Evolutionary conservation across 1,139 yeast species (phyloP).

Genomic region (Yamadazyma oceani): DNA sequence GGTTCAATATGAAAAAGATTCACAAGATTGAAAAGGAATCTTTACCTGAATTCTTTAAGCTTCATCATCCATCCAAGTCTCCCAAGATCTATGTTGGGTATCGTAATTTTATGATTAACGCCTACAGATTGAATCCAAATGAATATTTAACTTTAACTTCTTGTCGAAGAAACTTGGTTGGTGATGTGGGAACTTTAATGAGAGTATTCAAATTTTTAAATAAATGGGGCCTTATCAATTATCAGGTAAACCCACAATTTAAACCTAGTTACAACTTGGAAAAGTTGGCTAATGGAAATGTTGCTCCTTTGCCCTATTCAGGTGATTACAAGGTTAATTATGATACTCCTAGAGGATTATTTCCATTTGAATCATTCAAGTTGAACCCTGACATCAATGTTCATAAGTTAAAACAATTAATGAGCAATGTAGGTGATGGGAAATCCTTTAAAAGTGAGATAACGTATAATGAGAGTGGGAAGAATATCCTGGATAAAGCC

Average conservation of each 20-base stretch:
- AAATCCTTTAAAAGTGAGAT: not conserved
- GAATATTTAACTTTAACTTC: constrained; percentile 93
- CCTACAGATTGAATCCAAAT: constrained; percentile 88
- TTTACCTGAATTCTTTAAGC: constrained; percentile 85
- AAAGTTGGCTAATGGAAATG: constrained; percentile 50
- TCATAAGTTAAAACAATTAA: constrained; percentile 52
- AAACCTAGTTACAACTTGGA: constrained; percentile 65
- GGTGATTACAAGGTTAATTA: constrained; percentile 68
- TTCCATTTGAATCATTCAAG: constrained; percentile 85
- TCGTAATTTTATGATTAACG: constrained; percentile 90
- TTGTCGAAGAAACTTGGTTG: constrained; percentile 89
- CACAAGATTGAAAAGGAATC: constrained; percentile 68
- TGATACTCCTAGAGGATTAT: constrained; percentile 93
- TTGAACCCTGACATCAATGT: constrained; percentile 58
- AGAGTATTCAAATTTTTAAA: constrained; percentile 86
- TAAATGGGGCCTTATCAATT: constrained; percentile 96
- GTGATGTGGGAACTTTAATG: constrained; percentile 93
- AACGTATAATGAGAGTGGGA: too few relatives aligned
- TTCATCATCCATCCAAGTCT: constrained; percentile 76
- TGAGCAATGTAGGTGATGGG: constrained; percentile 19
- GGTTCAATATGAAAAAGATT: constrained; percentile 80
- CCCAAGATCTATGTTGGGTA: constrained; percentile 85
- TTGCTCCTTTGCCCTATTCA: constrained; percentile 58
- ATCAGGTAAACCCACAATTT: constrained; percentile 76
- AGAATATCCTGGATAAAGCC: too few relatives aligned